These are phyloP conservation scores for Eucalyptus caleyi DNA, from an alignment of 345 rosid genomes.

Conservation along the genomic window DNA sequence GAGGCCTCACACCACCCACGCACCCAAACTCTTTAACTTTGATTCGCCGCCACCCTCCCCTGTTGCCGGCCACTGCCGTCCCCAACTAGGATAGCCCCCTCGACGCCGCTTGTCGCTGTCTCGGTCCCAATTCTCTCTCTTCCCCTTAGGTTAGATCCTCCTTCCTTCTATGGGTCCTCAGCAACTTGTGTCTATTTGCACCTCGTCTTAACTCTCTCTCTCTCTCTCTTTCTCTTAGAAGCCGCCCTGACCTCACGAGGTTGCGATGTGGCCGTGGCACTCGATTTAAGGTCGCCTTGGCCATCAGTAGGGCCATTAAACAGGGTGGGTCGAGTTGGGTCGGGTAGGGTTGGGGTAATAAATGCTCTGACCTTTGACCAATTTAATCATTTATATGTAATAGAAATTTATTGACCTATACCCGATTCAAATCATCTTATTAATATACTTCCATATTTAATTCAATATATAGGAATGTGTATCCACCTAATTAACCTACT, in stretches of 20 bases:
- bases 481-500: background rate
- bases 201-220: background rate
- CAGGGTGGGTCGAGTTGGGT: background rate
- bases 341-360: fast-evolving
- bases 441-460: background rate
- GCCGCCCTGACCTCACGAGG: too few species aligned
- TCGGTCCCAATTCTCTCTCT: background rate
- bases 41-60: background rate
- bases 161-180: background rate
- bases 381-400: background rate
- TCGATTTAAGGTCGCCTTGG: background rate
- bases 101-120: background rate
- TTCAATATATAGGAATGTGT: background rate
- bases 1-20: background rate
- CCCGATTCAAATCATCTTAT: background rate
- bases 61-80: background rate
- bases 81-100: background rate
- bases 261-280: too few species aligned
- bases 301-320: background rate
- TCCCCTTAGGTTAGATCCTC: background rate
- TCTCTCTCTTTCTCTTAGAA: background rate
- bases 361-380: fast-evolving
- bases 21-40: background rate
- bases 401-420: background rate
- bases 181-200: background rate